Evolutionary conservation across 2,329 filamentous ascomycete genomes (phyloP).

Genomic region (Xylaria sp.): DNA sequence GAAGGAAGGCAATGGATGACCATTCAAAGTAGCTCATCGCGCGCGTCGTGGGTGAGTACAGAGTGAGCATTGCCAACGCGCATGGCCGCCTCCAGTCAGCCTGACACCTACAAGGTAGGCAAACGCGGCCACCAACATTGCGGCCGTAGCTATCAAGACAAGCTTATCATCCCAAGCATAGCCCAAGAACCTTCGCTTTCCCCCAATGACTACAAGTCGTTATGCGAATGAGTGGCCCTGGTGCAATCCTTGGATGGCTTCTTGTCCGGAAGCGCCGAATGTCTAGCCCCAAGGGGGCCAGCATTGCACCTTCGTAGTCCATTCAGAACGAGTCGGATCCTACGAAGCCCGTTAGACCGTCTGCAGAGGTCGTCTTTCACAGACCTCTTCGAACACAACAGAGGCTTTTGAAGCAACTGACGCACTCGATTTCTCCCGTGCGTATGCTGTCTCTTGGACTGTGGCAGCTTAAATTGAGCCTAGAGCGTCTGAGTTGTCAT

Average conservation of each 20-base stretch:
- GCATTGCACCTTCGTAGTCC: not conserved
- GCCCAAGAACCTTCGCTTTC: not conserved
- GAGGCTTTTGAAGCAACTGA: constrained; percentile 7
- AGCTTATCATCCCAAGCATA: constrained; percentile 14
- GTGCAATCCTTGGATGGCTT: not conserved
- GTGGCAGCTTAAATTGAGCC: constrained; percentile 7
- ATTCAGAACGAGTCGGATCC: constrained; percentile 6
- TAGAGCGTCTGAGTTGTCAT: constrained; percentile 30
- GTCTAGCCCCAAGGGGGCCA: not conserved
- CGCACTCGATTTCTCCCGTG: not conserved
- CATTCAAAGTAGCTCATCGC: constrained; percentile 7
- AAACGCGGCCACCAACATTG: constrained; percentile 20
- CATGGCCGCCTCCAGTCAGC: constrained; percentile 30
- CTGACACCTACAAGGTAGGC: constrained; percentile 7
- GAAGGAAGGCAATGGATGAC: constrained; percentile 2
- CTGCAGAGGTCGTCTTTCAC: not conserved
- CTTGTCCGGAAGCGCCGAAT: constrained; percentile 8
- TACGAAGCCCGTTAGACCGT: not conserved
- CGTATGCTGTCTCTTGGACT: constrained; percentile 1
- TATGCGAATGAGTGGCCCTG: constrained; percentile 9
- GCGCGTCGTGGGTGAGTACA: not conserved
- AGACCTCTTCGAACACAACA: constrained; percentile 4
- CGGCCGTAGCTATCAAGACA: constrained; percentile 25
- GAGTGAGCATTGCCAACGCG: constrained; percentile 20
- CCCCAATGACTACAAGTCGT: constrained; percentile 3